phyloP scores from a whole-genome alignment of 1,284 basidiomycete genomes.

The Apiotrichum veenhuisii region DNA sequence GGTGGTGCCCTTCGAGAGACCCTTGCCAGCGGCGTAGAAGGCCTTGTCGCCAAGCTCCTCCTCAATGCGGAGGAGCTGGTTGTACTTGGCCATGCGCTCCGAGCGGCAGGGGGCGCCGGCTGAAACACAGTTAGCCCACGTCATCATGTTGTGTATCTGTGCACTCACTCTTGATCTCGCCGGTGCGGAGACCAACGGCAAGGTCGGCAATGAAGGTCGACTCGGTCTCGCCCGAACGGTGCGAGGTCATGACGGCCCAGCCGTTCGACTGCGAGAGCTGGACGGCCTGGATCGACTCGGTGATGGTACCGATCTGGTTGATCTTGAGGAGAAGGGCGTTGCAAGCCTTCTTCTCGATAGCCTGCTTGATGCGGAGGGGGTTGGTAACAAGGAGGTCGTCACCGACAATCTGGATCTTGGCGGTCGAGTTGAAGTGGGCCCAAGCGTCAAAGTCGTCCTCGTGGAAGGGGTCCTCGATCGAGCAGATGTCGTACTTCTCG shows the following conservation, averaged over 20 bases:
- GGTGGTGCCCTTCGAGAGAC: conserved; percentile 69
- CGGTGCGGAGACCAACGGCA: conserved; percentile 78
- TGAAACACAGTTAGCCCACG: conserved; percentile 18
- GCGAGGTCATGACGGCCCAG: conserved; percentile 99
- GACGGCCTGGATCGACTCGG: conserved; percentile 80
- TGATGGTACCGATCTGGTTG: conserved; percentile 99
- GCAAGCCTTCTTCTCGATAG: conserved; percentile 99
- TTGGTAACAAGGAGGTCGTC: conserved; percentile 99
- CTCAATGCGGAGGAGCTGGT: conserved; percentile 85
- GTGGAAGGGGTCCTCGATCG: conserved; percentile 99
- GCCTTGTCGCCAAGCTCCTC: conserved; percentile 67
- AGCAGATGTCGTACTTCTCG: conserved; percentile 92
- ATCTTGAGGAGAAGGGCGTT: conserved; percentile 98
- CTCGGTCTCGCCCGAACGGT: conserved; percentile 95
- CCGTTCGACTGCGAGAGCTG: conserved; percentile 94
- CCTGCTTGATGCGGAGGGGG: conserved; percentile 95
- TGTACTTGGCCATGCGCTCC: conserved; percentile 55
- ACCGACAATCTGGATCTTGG: conserved; percentile 74
- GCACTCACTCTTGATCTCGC: conserved; percentile 15
- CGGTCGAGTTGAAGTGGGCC: conserved; percentile 74
- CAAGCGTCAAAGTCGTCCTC: conserved; percentile 99
- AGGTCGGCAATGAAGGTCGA: conserved; percentile 97
- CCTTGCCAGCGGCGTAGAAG: conserved; percentile 71
- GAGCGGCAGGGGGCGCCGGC: conserved; percentile 7
- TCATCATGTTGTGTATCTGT: background rate